Base-by-base conservation (phyloP, 2,329 filamentous ascomycete genomes). In the Akanthomyces muscarius region DNA sequence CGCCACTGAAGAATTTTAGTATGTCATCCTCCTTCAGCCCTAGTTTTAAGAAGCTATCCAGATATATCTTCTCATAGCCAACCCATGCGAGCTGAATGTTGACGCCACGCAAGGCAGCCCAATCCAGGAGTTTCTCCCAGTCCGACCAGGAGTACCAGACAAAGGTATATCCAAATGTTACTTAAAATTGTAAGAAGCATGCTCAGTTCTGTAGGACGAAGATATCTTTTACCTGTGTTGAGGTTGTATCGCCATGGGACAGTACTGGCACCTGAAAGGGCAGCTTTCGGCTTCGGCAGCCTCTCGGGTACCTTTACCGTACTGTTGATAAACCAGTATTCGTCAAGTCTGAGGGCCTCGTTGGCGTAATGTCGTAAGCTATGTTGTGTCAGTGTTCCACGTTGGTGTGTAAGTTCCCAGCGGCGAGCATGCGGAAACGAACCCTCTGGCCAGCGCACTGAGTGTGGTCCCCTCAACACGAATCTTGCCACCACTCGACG, bases 41-140 rank as follows among this genome's bases (percentile, higher is more conserved):
- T 21, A 79, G 70, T 4, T 80, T 78, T 13, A 69, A 73, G 65
- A 83, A 81, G 8, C 79, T 75, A 7, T 82, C 77, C 2, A 81
- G 67, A 8, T 82, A 73, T 52, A 81, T 77, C 69, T 81, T 81
- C 64, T 84, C 81, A 13, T 77, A 75, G 6, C 81, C 81, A 3
- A 81, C 77, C 81, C 80, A 83, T 3, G 81, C 81, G 3, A 83
- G 73, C 5, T 80, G 79, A 5, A 83, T 69, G 64, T 83, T 83
- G 57, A 83, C 71, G 33, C 80, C 80, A 13, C 76, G 76, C 3
- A 83, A 73, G 4, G 81, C 80, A 54, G 82, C 72, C 81, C 81
- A 83, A 67, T 83, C 81, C 4, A 83, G 74, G 63, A 83, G 73
- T 4, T 76, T 69, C 67, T 83, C 80, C 81, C 81, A 83, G 51